These are phyloP conservation scores for Zygoascus flipseniorum DNA, from an alignment of 805 yeast genomes.

Conservation along the genomic window DNA sequence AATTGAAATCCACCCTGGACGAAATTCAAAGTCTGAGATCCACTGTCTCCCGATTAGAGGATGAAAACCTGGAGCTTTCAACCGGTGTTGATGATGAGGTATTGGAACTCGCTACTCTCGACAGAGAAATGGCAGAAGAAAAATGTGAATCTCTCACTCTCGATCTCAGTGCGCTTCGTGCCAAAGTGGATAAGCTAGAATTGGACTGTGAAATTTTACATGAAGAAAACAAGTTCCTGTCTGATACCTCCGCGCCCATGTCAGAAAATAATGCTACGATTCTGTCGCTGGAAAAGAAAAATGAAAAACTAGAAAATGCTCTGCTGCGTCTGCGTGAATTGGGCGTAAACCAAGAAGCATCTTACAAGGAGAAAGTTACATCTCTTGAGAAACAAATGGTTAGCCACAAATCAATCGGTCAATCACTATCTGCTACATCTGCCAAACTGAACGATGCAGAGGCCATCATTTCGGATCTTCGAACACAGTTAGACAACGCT, in stretches of 20 bases:
- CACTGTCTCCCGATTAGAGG: conserved; percentile 13
- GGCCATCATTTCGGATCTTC: conserved; percentile 14
- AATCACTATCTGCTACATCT: conserved; percentile 10
- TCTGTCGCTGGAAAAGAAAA: conserved; percentile 23
- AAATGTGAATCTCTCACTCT: conserved; percentile 18
- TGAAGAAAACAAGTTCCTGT: conserved; percentile 19
- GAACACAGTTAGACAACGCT: conserved; percentile 26
- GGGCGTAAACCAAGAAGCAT: conserved; percentile 15
- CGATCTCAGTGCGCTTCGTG: conserved; percentile 18
- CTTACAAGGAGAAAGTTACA: conserved; percentile 14
- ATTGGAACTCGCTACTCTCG: conserved; percentile 27
- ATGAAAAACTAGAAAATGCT: conserved; percentile 37
- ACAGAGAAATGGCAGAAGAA: conserved; percentile 31
- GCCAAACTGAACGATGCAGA: conserved; percentile 14
- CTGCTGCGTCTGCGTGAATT: conserved; percentile 30
- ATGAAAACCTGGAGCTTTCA: conserved; percentile 11
- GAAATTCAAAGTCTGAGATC: conserved; percentile 20
- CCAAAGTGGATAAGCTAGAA: conserved; percentile 16
- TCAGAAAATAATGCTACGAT: conserved; percentile 1
- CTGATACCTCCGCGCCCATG: background rate
- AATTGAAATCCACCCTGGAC: conserved; percentile 25
- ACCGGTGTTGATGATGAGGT: conserved; percentile 21
- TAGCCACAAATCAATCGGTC: conserved; percentile 10
- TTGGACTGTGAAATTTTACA: conserved; percentile 22
- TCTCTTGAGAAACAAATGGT: conserved; percentile 13